Conservation (phyloP, 352 stramenopile species). For the Globisporangium iwayamae region DNA sequence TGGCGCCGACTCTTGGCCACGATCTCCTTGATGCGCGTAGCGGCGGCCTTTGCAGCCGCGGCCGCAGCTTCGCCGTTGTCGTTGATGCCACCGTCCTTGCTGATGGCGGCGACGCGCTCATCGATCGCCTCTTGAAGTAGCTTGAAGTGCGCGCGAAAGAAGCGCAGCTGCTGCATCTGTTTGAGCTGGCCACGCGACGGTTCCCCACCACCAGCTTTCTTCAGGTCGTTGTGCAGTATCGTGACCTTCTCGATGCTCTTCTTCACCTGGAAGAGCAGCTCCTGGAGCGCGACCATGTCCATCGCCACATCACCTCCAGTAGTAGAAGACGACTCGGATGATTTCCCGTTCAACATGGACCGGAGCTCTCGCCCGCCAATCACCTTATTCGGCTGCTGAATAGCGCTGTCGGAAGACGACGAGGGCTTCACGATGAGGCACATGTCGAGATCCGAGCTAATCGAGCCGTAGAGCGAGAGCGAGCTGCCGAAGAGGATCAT, state of each 20-base stretch:
- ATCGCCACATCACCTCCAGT: conserved; percentile 7
- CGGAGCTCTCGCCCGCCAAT: conserved; percentile 41
- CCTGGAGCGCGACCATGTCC: conserved; percentile 30
- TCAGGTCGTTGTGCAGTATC: conserved; percentile 29
- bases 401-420: background rate
- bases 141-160: conserved; percentile 38
- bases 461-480: conserved; percentile 68
- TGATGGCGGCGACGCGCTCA: conserved; percentile 17
- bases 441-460: conserved; percentile 73
- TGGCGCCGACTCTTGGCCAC: conserved; percentile 34
- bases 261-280: conserved; percentile 36
- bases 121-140: conserved; percentile 32
- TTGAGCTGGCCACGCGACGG: conserved; percentile 15
- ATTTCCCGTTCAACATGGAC: conserved; percentile 33
- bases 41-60: conserved; percentile 5
- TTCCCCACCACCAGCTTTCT: conserved; percentile 13
- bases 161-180: conserved; percentile 38
- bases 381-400: background rate
- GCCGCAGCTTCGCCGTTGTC: conserved; percentile 5
- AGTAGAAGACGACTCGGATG: background rate
- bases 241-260: conserved; percentile 55
- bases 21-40: conserved; percentile 31
- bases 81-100: conserved; percentile 10
- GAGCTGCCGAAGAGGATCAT: conserved; percentile 76
- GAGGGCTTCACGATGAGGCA: conserved; percentile 40